Conservation (phyloP, 345 rosid species). For the Dimocarpus longan region DNA sequence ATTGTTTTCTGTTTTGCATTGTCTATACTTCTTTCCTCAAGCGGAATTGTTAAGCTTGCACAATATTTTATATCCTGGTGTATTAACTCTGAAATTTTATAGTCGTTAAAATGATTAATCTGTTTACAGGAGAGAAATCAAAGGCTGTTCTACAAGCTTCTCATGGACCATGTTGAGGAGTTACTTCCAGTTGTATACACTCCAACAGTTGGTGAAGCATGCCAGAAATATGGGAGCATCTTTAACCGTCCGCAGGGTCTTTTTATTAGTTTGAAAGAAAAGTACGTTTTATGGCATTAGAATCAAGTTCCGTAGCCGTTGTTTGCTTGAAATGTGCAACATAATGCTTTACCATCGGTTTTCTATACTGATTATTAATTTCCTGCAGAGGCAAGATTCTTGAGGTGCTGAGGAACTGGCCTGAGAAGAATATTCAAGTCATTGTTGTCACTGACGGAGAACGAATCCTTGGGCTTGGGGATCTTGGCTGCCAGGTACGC, state of each 20-base stretch:
- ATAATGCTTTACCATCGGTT: slow-evolving; percentile 1
- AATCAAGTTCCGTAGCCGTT: slow-evolving; percentile 9
- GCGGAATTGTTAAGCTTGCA: not conserved
- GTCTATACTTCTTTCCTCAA: not conserved
- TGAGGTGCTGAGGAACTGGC: slow-evolving; percentile 95
- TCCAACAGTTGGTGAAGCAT: slow-evolving; percentile 98
- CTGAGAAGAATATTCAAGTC: slow-evolving; percentile 89
- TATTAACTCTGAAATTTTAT: not conserved
- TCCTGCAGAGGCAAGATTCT: slow-evolving; percentile 74
- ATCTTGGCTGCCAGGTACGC: slow-evolving; percentile 93
- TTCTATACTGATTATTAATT: slow-evolving; percentile 16
- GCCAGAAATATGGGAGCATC: slow-evolving; percentile 98
- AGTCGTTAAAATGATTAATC: not conserved
- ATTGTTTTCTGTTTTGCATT: not conserved
- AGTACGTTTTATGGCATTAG: slow-evolving; percentile 42
- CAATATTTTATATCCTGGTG: not conserved
- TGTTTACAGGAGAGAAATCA: slow-evolving; percentile 80
- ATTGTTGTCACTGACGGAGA: slow-evolving; percentile 98
- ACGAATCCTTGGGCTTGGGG: slow-evolving; percentile 94
- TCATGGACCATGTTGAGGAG: slow-evolving; percentile 89
- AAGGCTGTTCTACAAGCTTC: slow-evolving; percentile 87
- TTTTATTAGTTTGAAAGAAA: slow-evolving; percentile 90
- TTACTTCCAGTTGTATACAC: slow-evolving; percentile 93
- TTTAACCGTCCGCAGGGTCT: slow-evolving; percentile 97
- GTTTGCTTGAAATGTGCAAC: not conserved